These are phyloP conservation scores for Neolentinus lepideus DNA, from an alignment of 1,284 basidiomycete species.

Conservation along the genomic window DNA sequence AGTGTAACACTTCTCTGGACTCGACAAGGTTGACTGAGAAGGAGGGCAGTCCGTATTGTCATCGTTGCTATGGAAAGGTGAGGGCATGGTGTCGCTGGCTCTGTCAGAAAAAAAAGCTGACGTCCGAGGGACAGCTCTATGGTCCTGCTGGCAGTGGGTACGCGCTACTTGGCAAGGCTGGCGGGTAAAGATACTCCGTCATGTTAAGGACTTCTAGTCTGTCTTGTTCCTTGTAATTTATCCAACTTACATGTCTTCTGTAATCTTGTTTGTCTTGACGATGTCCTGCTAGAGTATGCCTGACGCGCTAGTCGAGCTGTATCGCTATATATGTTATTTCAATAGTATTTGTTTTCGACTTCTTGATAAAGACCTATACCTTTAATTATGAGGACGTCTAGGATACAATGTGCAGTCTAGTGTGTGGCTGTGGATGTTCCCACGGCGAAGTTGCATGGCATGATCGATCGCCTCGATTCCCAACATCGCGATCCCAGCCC, in stretches of 20 bases:
- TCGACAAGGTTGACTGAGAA: constrained; percentile 66
- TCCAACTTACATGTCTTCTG: background rate
- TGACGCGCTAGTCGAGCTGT: too few relatives aligned
- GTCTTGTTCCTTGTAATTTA: background rate
- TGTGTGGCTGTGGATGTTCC: background rate
- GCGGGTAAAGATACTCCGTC: constrained; percentile 20
- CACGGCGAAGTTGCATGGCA: background rate
- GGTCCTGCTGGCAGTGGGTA: constrained; percentile 71
- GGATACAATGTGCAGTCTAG: background rate
- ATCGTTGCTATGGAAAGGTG: constrained; percentile 68
- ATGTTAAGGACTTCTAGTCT: background rate
- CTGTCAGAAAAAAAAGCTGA: background rate
- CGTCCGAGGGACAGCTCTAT: constrained; percentile 35
- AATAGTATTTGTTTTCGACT: too few relatives aligned
- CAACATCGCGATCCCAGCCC: background rate
- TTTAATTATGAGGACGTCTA: too few relatives aligned
- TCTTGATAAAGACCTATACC: too few relatives aligned
- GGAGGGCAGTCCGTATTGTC: constrained; percentile 62
- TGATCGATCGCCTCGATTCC: background rate
- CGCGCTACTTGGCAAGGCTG: constrained; percentile 60
- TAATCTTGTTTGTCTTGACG: background rate
- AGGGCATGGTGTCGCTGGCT: constrained; percentile 10
- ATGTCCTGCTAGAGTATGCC: too few relatives aligned
- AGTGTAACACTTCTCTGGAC: constrained; percentile 59
- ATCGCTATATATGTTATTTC: too few relatives aligned